These are phyloP conservation scores for Populus ilicifolia DNA, from an alignment of 345 rosid genomes.

Conservation along the genomic window DNA sequence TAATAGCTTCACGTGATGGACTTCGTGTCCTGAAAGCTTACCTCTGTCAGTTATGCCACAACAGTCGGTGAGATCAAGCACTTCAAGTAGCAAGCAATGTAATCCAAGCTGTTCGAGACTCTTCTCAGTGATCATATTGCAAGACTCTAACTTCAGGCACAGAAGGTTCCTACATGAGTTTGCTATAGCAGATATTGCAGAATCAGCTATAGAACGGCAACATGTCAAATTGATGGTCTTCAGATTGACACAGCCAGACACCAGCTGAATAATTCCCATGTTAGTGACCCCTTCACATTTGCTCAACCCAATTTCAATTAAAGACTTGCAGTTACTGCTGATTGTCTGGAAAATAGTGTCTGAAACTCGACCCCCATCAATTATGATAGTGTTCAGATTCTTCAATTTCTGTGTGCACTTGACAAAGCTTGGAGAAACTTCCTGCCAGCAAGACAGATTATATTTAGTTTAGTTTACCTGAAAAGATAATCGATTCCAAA, in stretches of 20 bases:
- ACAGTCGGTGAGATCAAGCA: constrained; percentile 91
- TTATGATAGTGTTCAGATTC: constrained; percentile 46
- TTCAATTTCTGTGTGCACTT: constrained; percentile 46
- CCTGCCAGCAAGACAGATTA: constrained; percentile 38
- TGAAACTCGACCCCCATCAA: constrained; percentile 64
- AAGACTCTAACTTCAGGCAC: constrained; percentile 74
- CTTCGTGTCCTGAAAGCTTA: constrained; percentile 14
- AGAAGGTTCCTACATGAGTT: constrained; percentile 59
- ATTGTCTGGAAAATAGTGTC: constrained; percentile 43
- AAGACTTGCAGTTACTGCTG: constrained; percentile 48
- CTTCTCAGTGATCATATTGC: constrained; percentile 75
- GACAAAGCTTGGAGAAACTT: constrained; percentile 41
- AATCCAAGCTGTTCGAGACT: constrained; percentile 67
- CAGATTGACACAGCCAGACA: constrained; percentile 56
- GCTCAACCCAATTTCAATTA: constrained; percentile 70
- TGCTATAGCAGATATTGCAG: constrained; percentile 66
- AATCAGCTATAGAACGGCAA: constrained; percentile 64
- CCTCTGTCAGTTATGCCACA: constrained; percentile 66
- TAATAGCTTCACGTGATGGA: not conserved
- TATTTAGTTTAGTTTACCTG: not conserved
- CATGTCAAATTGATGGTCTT: constrained; percentile 62
- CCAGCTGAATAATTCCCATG: constrained; percentile 53
- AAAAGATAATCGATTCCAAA: not conserved
- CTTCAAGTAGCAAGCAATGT: constrained; percentile 53
- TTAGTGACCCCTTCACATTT: constrained; percentile 65